Base-by-base conservation (phyloP, 768 basidiomycete species). In the Chalciporus piperatus region DNA sequence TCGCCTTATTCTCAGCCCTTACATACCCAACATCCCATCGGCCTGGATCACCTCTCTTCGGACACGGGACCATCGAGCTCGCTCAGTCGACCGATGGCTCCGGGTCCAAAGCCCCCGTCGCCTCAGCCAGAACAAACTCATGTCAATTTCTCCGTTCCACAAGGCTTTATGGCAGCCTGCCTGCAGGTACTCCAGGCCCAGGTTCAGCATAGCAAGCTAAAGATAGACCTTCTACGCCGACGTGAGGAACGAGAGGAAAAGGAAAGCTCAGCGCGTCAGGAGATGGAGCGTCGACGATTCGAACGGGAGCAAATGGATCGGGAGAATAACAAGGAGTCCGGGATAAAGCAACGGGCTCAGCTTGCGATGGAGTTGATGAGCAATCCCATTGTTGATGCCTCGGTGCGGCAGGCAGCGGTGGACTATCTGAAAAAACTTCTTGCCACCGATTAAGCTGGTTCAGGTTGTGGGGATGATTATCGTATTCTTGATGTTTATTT, bases 351-450 rank as follows among this genome's bases (percentile, higher is more conserved):
- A 53, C 85, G 81, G 59, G 79, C 81, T 22, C 80, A 83, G 51
- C 77, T 79, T 52, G 88, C 88, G 20, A 81, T 84, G 51, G 84
- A 87, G 46, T 54, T 90, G 37, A 68, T 90, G 55, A 74, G 75
- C 19, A 87, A 82, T 55, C 76, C 78, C 6, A 71, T 69, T 33
- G 74, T 81, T 8, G 85, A 87, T 54, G 73, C 74, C n/a, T 73
- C 75, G 11, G 74, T 88, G 47, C 83, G 81, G 65, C 79, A 81
- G 57, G 82, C 81, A 5, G 87, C 86, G 3, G 76, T 81, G 39
- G 86, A 88, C 45, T 89, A 85, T 69, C 69, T 89, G 58, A 85
- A 85, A 70, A 83, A 79, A 61, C 69, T 87, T 25, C 84, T 88
- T 55, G 63, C 64, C 33, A 58, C 64, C 0, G 67, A 70, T 45